phyloP scores from a whole-genome alignment of 768 basidiomycete species.

The Mycena crocata region DNA sequence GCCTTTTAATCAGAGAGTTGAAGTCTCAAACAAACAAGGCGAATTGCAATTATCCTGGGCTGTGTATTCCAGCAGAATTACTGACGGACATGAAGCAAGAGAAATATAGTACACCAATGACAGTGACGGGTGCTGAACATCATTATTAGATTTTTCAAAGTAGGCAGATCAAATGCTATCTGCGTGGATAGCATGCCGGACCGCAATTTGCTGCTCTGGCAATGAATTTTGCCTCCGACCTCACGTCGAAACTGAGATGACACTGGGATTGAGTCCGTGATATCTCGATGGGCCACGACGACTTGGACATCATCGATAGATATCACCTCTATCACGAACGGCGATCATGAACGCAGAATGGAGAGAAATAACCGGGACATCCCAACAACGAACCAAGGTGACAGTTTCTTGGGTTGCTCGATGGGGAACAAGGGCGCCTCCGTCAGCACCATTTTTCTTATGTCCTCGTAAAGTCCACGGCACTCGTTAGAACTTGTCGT shows the following conservation, averaged over 20 bases:
- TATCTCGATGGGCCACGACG: background rate
- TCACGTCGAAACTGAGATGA: background rate
- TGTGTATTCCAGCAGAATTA: background rate
- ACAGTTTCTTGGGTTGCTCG: background rate
- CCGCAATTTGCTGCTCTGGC: background rate
- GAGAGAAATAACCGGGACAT: background rate
- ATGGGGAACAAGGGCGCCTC: no score
- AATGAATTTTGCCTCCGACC: background rate
- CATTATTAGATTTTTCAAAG: background rate
- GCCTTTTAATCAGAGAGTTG: no score
- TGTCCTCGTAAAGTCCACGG: no score
- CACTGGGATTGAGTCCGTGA: background rate
- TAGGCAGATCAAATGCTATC: background rate
- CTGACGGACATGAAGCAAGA: constrained; percentile 2
- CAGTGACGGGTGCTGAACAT: no score
- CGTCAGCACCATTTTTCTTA: no score
- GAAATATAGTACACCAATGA: background rate
- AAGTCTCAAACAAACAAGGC: no score
- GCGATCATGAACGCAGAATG: constrained; percentile 20
- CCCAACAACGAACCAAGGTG: background rate
- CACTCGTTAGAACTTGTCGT: background rate
- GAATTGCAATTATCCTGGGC: background rate
- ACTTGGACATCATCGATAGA: background rate
- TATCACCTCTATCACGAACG: constrained; percentile 1
- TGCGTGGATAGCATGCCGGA: background rate